Evolutionary conservation across 331 rosid genomes (phyloP), one percentile per base, ranked within the genome.

Genomic region (Cucumis variabilis): DNA sequence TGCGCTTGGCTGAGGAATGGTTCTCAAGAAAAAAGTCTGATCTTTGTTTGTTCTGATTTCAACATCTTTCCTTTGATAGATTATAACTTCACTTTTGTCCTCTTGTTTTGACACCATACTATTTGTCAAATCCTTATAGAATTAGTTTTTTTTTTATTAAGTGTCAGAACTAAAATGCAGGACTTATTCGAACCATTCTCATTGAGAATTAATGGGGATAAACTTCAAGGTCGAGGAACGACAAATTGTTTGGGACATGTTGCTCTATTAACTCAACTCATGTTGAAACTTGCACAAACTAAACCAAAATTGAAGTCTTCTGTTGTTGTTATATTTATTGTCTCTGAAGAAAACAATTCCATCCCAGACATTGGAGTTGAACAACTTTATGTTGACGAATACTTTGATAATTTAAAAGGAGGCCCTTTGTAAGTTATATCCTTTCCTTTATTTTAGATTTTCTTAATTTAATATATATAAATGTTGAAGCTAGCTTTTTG

Each of bases 231-330:
- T 76, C 96, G 98, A 71, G 99, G 98, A 88, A 97, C 99, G 30
- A 94, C 98, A 20, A 98, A 95, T 89, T 97, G 99, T 90, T 88
- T 97, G 92, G 99, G 99, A 44, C 98, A 97, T 75, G 98, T 95
- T 73, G 99, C 98, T 41, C 98, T 95, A 84, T 90, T 97, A 55
- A 90, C 98, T 8, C 94, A 97, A 90, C 95, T 97, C 67, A 85
- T 97, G 96, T 93, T 51, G 93, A 94, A 90, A 92, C 98, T 97
- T 13, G 99, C 93, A 58, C 87, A 95, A 89, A 90, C 93, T 27
- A 94, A 94, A 83, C 95, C 93, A 0, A 89, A 90, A 44, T 87
- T 97, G 93, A 94, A 94, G 88, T 94, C 96, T 48, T 93, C 94
- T 69, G 98, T 97, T 65, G 89, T 98, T 8, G 96, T 97, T 87